A percentile compares a stretch with the other conserved stretches of the same genome.
phyloP scores from a whole-genome alignment of 306 rosid genomes.

The Medicago lupulina region DNA sequence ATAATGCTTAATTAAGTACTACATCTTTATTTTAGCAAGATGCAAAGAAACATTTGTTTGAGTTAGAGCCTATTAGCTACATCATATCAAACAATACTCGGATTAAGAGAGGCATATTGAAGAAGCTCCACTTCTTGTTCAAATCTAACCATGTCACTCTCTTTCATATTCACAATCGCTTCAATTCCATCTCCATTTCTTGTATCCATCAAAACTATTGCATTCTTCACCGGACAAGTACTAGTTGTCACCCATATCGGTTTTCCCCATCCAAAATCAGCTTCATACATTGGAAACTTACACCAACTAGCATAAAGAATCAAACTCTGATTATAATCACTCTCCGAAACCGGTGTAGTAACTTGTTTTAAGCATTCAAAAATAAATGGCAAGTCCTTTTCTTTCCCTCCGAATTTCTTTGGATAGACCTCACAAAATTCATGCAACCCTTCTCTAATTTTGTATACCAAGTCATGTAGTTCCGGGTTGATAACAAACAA shows the following conservation, averaged over 20 bases:
- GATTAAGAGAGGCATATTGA: conserved; percentile 41
- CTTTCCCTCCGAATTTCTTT: conserved; percentile 15
- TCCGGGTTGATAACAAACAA: conserved; percentile 20
- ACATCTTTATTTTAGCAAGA: background rate
- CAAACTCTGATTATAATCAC: background rate
- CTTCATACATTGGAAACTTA: conserved; percentile 45
- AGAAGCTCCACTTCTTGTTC: conserved; percentile 39
- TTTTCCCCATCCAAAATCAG: conserved; percentile 63
- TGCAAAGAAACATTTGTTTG: no score
- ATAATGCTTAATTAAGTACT: no score
- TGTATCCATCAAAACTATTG: conserved; percentile 47
- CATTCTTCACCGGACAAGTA: conserved; percentile 19
- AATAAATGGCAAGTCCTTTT: conserved; percentile 22
- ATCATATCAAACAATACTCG: background rate
- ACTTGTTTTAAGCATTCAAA: conserved; percentile 20
- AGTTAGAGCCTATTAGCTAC: background rate
- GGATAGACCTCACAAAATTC: conserved; percentile 29
- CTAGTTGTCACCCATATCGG: conserved; percentile 53
- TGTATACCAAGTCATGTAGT: conserved; percentile 39
- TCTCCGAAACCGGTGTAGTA: background rate
- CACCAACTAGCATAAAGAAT: conserved; percentile 52
- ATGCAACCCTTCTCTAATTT: conserved; percentile 31
- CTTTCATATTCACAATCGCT: conserved; percentile 51
- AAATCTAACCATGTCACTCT: conserved; percentile 46
- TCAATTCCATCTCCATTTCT: conserved; percentile 57